Evolutionary conservation across 257 asterid species (phyloP).

Genomic region (Fraxinus quadrangulata): DNA sequence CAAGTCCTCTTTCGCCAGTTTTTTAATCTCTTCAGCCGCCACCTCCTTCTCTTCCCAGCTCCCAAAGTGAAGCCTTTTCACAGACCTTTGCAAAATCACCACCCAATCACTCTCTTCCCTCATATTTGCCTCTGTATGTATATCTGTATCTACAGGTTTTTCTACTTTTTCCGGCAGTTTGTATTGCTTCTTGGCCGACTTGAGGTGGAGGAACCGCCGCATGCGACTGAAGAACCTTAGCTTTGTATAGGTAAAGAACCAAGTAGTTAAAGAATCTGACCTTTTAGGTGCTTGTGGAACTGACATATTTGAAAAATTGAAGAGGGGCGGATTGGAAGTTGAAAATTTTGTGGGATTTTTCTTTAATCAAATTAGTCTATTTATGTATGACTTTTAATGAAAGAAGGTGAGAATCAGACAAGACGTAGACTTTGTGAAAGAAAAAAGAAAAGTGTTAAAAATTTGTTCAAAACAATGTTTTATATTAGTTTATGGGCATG

Average conservation of each 20-base stretch:
- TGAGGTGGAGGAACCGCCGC: conserved; percentile 41
- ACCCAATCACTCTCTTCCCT: conserved; percentile 39
- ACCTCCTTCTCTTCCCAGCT: conserved; percentile 69
- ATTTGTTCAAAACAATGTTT: too few relatives aligned
- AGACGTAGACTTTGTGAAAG: conserved; percentile 50
- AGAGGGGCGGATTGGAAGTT: conserved; percentile 18
- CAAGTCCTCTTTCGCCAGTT: conserved; percentile 54
- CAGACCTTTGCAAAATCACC: conserved; percentile 54
- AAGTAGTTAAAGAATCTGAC: conserved; percentile 37
- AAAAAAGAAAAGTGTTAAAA: conserved; percentile 33
- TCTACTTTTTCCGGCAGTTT: conserved; percentile 25
- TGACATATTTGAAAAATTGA: conserved; percentile 38
- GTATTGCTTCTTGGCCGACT: conserved; percentile 26
- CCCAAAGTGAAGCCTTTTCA: conserved; percentile 89
- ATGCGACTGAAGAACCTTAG: conserved; percentile 40
- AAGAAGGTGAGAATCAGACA: conserved; percentile 41
- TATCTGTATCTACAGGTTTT: conserved; percentile 7
- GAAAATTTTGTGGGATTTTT: conserved; percentile 27
- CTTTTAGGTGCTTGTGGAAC: conserved; percentile 41
- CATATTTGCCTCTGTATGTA: conserved; percentile 10
- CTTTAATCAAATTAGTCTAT: conserved; percentile 14
- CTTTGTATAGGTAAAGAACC: conserved; percentile 37
- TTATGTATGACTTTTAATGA: conserved; percentile 44
- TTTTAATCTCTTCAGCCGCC: conserved; percentile 66
- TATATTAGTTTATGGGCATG: too few relatives aligned